These are phyloP conservation scores for Halophytophthora batemanensis DNA, from an alignment of 352 stramenopile species.

Conservation along the genomic window DNA sequence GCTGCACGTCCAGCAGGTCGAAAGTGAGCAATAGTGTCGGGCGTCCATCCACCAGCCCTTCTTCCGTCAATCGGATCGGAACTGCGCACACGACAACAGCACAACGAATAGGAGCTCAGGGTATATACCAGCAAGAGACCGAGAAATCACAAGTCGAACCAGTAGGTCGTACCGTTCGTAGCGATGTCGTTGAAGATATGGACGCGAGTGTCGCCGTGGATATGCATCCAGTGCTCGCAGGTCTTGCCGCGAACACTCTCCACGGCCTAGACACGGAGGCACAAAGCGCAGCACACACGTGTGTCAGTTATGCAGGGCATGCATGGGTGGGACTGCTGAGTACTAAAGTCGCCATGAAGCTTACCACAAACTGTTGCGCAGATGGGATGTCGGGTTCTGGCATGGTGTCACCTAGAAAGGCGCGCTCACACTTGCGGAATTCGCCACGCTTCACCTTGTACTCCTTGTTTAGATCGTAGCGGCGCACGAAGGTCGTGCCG, in stretches of 20 bases:
- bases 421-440: conserved; percentile 68
- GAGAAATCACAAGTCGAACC: background rate
- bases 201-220: conserved; percentile 46
- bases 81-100: conserved; percentile 29
- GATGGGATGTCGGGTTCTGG: conserved; percentile 49
- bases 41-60: conserved; percentile 42
- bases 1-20: conserved; percentile 47
- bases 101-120: conserved; percentile 1
- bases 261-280: conserved; percentile 31
- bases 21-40: conserved; percentile 61
- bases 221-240: conserved; percentile 67
- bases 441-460: conserved; percentile 72
- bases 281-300: background rate
- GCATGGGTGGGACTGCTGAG: too few species aligned
- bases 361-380: conserved; percentile 46
- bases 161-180: conserved; percentile 24
- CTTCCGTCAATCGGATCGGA: conserved; percentile 63
- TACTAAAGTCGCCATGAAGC: background rate
- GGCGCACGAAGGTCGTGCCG: conserved; percentile 66
- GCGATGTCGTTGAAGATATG: conserved; percentile 56
- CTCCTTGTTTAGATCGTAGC: conserved; percentile 65
- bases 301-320: background rate
- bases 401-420: conserved; percentile 66
- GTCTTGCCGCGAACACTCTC: conserved; percentile 49
- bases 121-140: background rate